These are phyloP conservation scores for Sporormia fimetaria DNA, from an alignment of 495 filamentous ascomycete species.

Conservation along the genomic window DNA sequence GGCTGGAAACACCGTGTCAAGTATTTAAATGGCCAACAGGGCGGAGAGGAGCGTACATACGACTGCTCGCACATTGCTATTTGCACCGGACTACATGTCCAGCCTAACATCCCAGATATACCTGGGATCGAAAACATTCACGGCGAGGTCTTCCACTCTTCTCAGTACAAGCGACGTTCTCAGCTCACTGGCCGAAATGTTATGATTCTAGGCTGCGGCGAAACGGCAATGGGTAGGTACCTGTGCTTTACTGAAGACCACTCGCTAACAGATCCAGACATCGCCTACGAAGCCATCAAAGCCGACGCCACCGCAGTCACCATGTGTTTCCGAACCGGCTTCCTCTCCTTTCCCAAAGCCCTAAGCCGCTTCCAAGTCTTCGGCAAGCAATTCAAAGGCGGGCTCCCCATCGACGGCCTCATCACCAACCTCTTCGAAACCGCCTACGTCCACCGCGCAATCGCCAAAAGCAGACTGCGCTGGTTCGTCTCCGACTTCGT, in stretches of 20 bases:
- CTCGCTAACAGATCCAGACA: slow-evolving; percentile 18
- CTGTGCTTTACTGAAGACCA: background rate
- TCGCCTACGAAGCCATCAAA: slow-evolving; percentile 36
- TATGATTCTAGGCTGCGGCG: slow-evolving; percentile 36
- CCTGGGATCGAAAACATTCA: slow-evolving; percentile 33
- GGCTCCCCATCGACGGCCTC: slow-evolving; percentile 34
- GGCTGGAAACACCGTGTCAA: slow-evolving; percentile 15
- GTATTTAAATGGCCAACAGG: slow-evolving; percentile 5
- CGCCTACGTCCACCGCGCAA: slow-evolving; percentile 37
- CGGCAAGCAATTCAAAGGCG: slow-evolving; percentile 28
- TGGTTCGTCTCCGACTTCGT: slow-evolving; percentile 37
- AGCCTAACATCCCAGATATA: slow-evolving; percentile 33
- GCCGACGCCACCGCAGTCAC: slow-evolving; percentile 32
- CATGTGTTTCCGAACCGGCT: slow-evolving; percentile 36
- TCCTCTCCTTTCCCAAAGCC: slow-evolving; percentile 31
- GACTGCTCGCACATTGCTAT: slow-evolving; percentile 29
- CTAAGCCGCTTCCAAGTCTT: slow-evolving; percentile 24
- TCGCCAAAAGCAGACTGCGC: slow-evolving; percentile 31
- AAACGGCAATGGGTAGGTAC: slow-evolving; percentile 32
- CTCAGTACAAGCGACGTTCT: slow-evolving; percentile 34
- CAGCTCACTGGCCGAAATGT: slow-evolving; percentile 34
- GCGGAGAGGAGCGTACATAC: slow-evolving; percentile 5
- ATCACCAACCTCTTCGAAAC: slow-evolving; percentile 40
- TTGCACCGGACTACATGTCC: slow-evolving; percentile 36
- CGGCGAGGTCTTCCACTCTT: slow-evolving; percentile 34